Percentiles rank a stretch among this genome's conserved stretches.
phyloP scores from a whole-genome alignment of 2,329 filamentous ascomycete genomes.

The Venturia nashicola region DNA sequence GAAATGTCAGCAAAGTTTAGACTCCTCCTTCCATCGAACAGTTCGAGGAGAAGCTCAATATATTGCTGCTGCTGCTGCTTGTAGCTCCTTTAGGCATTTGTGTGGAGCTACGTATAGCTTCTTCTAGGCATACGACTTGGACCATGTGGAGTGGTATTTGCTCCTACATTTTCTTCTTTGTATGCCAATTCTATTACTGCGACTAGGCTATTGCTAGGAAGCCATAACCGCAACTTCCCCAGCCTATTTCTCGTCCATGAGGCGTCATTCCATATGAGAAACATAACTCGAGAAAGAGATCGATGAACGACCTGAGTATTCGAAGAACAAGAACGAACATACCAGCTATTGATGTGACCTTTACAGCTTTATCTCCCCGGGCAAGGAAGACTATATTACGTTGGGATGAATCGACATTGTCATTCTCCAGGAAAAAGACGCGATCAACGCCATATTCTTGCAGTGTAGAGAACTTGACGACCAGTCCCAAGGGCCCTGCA shows the following conservation, averaged over 20 bases:
- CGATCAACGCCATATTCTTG: slow-evolving; percentile 98
- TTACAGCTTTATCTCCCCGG: slow-evolving; percentile 74
- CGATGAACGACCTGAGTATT: slow-evolving; percentile 10
- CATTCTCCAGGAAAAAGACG: slow-evolving; percentile 92
- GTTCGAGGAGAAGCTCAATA: background rate
- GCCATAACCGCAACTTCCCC: too few relatives aligned
- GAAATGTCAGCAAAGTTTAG: slow-evolving; percentile 36
- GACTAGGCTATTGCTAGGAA: too few relatives aligned
- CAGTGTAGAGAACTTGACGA: slow-evolving; percentile 89
- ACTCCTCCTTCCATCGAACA: slow-evolving; percentile 1
- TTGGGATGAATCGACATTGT: slow-evolving; percentile 88
- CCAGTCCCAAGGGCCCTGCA: slow-evolving; percentile 76
- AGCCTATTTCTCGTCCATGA: too few relatives aligned
- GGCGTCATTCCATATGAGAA: too few relatives aligned
- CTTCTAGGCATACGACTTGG: slow-evolving; percentile 44
- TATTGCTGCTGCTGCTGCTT: slow-evolving; percentile 8
- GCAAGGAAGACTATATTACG: slow-evolving; percentile 91
- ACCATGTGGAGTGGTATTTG: slow-evolving; percentile 40
- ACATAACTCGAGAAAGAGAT: background rate
- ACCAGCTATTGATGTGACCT: slow-evolving; percentile 83
- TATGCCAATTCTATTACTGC: slow-evolving; percentile 27
- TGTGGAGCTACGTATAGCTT: slow-evolving; percentile 13
- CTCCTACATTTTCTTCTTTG: slow-evolving; percentile 50
- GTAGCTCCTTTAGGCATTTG: slow-evolving; percentile 35
- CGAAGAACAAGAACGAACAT: slow-evolving; percentile 19